These are phyloP conservation scores for Metschnikowia gelsemii DNA, from an alignment of 805 yeast species.

Conservation along the genomic window DNA sequence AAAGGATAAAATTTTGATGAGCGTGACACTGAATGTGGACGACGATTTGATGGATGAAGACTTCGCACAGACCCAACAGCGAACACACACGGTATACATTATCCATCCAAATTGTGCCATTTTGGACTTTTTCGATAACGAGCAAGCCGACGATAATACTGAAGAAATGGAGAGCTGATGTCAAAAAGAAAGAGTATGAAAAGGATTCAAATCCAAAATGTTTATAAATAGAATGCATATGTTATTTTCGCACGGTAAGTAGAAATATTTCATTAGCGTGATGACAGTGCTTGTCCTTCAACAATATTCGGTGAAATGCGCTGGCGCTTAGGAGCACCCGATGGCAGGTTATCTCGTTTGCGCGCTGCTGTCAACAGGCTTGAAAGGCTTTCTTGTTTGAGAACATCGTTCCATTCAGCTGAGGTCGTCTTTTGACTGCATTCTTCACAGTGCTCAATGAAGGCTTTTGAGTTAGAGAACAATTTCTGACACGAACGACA, in stretches of 20 bases:
- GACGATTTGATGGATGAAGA: slow-evolving; percentile 23
- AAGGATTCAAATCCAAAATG: too few relatives aligned
- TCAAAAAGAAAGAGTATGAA: too few relatives aligned
- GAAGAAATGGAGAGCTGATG: slow-evolving; percentile 4
- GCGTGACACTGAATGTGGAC: slow-evolving; percentile 36
- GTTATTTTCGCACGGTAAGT: too few relatives aligned
- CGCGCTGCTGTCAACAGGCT: too few relatives aligned
- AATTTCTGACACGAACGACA: slow-evolving; percentile 62
- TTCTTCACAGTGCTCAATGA: slow-evolving; percentile 62
- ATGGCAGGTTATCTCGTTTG: too few relatives aligned
- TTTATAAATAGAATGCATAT: slow-evolving; percentile 2
- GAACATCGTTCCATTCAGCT: slow-evolving; percentile 12
- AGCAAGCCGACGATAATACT: slow-evolving; percentile 13
- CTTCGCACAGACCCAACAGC: slow-evolving; percentile 11
- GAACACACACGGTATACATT: slow-evolving; percentile 35
- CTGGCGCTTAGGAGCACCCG: too few relatives aligned
- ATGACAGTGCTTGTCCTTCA: too few relatives aligned
- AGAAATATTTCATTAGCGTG: too few relatives aligned
- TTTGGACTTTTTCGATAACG: slow-evolving; percentile 56
- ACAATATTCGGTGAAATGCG: too few relatives aligned
- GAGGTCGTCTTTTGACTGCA: slow-evolving; percentile 36
- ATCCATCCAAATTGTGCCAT: slow-evolving; percentile 83
- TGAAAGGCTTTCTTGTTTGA: not conserved
- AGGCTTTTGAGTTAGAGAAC: slow-evolving; percentile 54
- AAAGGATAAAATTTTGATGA: slow-evolving; percentile 79